Conservation (phyloP, 2,329 filamentous ascomycete species). For the Torrubiella hemipterigena region DNA sequence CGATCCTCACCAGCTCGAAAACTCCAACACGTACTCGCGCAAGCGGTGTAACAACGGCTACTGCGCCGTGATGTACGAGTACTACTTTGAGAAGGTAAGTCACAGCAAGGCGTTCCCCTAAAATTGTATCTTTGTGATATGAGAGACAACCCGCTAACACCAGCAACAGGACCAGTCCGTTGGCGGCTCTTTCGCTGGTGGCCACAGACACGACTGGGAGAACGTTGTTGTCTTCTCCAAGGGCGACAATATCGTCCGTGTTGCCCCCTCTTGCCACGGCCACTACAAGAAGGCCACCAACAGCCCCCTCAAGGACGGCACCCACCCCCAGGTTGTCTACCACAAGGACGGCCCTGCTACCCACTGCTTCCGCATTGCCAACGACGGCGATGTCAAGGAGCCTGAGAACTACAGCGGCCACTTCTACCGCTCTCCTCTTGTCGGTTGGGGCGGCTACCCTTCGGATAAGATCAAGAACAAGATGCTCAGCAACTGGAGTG, state of each 20-base stretch:
- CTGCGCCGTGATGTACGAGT: conserved; percentile 17
- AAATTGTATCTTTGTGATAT: conserved; percentile 2
- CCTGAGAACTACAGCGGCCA: conserved; percentile 14
- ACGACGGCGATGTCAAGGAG: conserved; percentile 11
- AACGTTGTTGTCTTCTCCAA: conserved; percentile 21
- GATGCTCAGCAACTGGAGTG: conserved; percentile 14
- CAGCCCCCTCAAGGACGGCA: conserved; percentile 10
- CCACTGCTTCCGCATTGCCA: conserved; percentile 19
- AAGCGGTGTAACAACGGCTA: conserved; percentile 20
- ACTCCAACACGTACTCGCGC: conserved; percentile 19
- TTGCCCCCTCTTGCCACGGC: conserved; percentile 16
- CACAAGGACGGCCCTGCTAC: conserved; percentile 17
- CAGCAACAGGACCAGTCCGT: conserved; percentile 31
- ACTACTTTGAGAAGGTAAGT: conserved; percentile 16
- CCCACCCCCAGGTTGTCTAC: conserved; percentile 13
- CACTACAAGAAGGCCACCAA: conserved; percentile 13
- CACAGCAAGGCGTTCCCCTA: no score
- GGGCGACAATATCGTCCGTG: conserved; percentile 13
- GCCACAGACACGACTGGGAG: conserved; percentile 30
- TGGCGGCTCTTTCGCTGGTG: conserved; percentile 16
- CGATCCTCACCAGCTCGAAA: conserved; percentile 16
- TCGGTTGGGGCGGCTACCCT: conserved; percentile 18
- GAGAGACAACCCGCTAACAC: conserved; percentile 18
- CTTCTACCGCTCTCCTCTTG: conserved; percentile 14
- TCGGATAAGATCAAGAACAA: conserved; percentile 11